Evolutionary conservation across 352 stramenopile species (phyloP).

Genomic region (Pythium brassicae): DNA sequence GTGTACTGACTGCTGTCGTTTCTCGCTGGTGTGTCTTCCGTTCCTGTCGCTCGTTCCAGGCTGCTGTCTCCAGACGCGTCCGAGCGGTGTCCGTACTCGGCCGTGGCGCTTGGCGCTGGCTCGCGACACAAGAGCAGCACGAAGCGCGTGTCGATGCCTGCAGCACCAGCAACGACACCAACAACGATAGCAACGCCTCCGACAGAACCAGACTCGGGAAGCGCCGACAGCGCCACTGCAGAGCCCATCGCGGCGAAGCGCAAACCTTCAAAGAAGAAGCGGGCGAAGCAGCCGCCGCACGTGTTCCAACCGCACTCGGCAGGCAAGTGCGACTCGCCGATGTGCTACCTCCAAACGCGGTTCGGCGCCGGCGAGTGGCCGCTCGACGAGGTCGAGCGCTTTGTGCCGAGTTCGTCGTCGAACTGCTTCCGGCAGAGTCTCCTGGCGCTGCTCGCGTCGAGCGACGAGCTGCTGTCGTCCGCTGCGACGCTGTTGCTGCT

Average conservation of each 20-base stretch:
- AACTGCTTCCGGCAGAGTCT: slow-evolving; percentile 69
- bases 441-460: slow-evolving; percentile 53
- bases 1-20: too few species aligned
- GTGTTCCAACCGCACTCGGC: slow-evolving; percentile 57
- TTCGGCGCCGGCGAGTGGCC: slow-evolving; percentile 80
- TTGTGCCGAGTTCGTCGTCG: slow-evolving; percentile 21
- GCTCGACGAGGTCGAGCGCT: slow-evolving; percentile 57
- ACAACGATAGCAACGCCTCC: slow-evolving; percentile 4
- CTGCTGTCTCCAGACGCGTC: slow-evolving; percentile 57
- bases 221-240: not conserved
- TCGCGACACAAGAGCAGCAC: slow-evolving; percentile 18
- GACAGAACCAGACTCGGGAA: slow-evolving; percentile 14
- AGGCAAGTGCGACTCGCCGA: slow-evolving; percentile 45
- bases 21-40: too few species aligned
- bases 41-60: slow-evolving; percentile 13
- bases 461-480: slow-evolving; percentile 58
- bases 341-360: slow-evolving; percentile 77
- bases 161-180: not conserved
- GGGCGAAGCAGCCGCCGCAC: slow-evolving; percentile 13
- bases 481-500: slow-evolving; percentile 56
- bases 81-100: slow-evolving; percentile 58
- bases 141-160: not conserved
- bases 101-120: slow-evolving; percentile 47
- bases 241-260: slow-evolving; percentile 15
- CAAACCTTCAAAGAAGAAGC: slow-evolving; percentile 12